Conservation (phyloP, 139 green algal species). For the Micromonas pusilla region DNA sequence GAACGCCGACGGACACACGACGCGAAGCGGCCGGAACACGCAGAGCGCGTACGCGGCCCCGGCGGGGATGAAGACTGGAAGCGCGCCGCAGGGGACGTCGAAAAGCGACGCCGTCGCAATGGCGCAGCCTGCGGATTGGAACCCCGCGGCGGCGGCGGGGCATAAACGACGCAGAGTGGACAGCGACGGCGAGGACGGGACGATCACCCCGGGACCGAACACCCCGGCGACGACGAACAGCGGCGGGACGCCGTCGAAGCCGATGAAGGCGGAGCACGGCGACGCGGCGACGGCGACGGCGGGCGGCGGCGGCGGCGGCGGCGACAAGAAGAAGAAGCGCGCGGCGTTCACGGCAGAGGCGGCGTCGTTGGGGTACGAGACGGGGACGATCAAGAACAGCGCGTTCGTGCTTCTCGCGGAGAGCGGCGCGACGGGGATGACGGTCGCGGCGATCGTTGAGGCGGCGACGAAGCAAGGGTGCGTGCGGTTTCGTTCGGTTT, state of each 20-base stretch:
- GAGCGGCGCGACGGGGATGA: constrained; percentile 6
- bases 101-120: no score
- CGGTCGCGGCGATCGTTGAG: constrained; percentile 11
- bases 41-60: no score
- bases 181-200: not conserved
- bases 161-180: not conserved
- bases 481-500: not conserved
- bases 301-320: no score
- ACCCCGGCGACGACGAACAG: not conserved
- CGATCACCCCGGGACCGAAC: not conserved
- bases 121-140: no score
- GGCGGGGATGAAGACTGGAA: no score
- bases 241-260: not conserved
- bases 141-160: no score
- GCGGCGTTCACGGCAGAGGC: not conserved
- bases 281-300: no score
- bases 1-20: no score
- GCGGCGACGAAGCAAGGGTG: not conserved
- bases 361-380: constrained; percentile 3
- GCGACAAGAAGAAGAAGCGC: not conserved
- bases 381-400: constrained; percentile 19
- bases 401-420: constrained; percentile 14
- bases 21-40: no score
- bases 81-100: no score
- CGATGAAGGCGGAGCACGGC: not conserved